Percentiles rank a stretch among this genome's conserved stretches.
Evolutionary conservation across 257 asterid species (phyloP).

Genomic region (Ballota nigra): DNA sequence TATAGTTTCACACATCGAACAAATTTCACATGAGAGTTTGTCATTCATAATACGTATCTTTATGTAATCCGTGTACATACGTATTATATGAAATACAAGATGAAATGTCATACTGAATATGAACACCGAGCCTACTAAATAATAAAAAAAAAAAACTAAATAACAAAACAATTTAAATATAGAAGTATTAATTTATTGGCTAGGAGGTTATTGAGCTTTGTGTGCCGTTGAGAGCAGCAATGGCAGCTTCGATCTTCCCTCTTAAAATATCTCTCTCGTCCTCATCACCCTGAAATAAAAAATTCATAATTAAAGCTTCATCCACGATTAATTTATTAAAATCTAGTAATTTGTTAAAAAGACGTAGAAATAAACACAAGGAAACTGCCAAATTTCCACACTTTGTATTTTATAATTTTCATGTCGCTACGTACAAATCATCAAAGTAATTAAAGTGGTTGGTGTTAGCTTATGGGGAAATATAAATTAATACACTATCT

Average conservation of each 20-base stretch:
- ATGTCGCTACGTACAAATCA: not conserved
- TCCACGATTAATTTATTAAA: not conserved
- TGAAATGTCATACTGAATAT: not conserved
- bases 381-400: not conserved
- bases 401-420: no score
- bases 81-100: not conserved
- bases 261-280: constrained; percentile 32
- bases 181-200: no score
- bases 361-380: not conserved
- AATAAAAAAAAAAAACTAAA: not conserved
- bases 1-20: no score
- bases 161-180: not conserved
- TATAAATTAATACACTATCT: not conserved
- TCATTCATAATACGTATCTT: not conserved
- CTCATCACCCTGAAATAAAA: constrained; percentile 25
- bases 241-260: constrained; percentile 39
- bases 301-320: not conserved
- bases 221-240: constrained; percentile 27
- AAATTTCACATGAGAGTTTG: no score
- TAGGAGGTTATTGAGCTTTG: constrained; percentile 4
- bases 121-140: not conserved
- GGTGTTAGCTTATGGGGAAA: not conserved
- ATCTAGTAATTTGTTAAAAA: not conserved
- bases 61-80: not conserved
- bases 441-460: not conserved